These are phyloP conservation scores for Chrysoporthe deuterocubensis DNA, from an alignment of 2,329 filamentous ascomycete species.

Conservation along the genomic window DNA sequence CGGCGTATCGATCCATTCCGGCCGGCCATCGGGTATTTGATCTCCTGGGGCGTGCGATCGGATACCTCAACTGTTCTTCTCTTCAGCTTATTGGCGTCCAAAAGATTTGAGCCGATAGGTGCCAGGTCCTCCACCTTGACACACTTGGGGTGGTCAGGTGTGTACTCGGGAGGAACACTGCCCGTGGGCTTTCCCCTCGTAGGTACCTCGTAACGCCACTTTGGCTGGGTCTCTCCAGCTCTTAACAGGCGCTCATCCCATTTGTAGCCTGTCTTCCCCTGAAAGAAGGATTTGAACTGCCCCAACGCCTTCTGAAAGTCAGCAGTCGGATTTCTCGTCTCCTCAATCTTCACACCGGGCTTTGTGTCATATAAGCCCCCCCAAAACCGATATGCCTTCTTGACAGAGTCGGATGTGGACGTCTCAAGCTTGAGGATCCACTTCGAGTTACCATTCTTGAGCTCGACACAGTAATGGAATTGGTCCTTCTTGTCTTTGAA, in stretches of 20 bases:
- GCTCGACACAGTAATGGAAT: constrained; percentile 66
- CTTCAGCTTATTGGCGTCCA: too few relatives aligned
- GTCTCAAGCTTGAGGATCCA: constrained; percentile 66
- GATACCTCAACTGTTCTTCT: neutral
- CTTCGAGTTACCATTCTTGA: constrained; percentile 44
- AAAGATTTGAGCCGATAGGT: neutral
- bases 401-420: constrained; percentile 57
- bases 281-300: constrained; percentile 62
- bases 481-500: constrained; percentile 62
- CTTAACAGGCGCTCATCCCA: constrained; percentile 61
- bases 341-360: constrained; percentile 27
- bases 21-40: too few relatives aligned
- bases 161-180: neutral
- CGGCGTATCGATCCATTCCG: neutral
- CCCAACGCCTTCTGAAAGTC: constrained; percentile 43
- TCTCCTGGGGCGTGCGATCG: too few relatives aligned
- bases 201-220: neutral
- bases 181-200: neutral
- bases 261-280: constrained; percentile 56
- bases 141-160: neutral
- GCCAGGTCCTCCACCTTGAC: neutral
- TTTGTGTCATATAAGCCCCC: constrained; percentile 53
- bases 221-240: constrained; percentile 32
- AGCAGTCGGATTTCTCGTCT: neutral
- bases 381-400: constrained; percentile 62